Evolutionary conservation across 345 rosid species (phyloP).

Genomic region (Salix udensis): DNA sequence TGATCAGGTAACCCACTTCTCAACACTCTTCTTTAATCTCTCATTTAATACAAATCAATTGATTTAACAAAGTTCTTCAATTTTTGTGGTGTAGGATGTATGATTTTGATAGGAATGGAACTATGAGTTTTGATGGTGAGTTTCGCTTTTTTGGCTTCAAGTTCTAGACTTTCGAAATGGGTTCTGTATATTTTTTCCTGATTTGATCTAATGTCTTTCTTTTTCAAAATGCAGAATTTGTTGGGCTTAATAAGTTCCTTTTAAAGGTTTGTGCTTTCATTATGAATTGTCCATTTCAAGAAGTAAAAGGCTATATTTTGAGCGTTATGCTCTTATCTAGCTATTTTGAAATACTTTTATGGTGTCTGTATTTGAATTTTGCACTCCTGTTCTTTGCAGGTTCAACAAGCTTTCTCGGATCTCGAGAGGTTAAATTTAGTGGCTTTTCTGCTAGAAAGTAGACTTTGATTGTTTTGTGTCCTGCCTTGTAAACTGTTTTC

Average conservation of each 20-base stretch:
- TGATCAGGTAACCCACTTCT: conserved; percentile 50
- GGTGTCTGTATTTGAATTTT: background rate
- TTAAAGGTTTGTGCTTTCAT: conserved; percentile 44
- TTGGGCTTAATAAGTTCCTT: conserved; percentile 64
- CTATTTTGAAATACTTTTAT: background rate
- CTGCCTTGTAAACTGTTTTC: background rate
- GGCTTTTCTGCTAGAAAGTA: background rate
- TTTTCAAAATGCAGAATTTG: conserved; percentile 42
- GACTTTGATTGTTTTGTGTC: background rate
- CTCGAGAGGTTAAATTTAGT: conserved; percentile 44
- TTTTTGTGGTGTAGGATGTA: conserved; percentile 45
- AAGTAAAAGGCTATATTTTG: background rate
- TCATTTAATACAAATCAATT: background rate
- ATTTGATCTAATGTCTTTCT: background rate
- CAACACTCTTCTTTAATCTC: background rate
- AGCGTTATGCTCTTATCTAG: background rate
- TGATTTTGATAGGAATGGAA: conserved; percentile 66
- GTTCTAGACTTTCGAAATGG: background rate
- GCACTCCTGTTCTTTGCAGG: conserved; percentile 27
- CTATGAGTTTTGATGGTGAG: conserved; percentile 61
- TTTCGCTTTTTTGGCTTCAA: background rate
- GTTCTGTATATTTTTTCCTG: background rate
- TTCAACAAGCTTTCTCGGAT: conserved; percentile 62
- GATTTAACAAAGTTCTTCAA: background rate
- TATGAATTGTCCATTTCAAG: background rate